Percentiles rank a stretch among this genome's conserved stretches.
These are phyloP conservation scores for Sporothrix schenckii DNA, from an alignment of 2,329 filamentous ascomycete genomes.

Conservation along the genomic window DNA sequence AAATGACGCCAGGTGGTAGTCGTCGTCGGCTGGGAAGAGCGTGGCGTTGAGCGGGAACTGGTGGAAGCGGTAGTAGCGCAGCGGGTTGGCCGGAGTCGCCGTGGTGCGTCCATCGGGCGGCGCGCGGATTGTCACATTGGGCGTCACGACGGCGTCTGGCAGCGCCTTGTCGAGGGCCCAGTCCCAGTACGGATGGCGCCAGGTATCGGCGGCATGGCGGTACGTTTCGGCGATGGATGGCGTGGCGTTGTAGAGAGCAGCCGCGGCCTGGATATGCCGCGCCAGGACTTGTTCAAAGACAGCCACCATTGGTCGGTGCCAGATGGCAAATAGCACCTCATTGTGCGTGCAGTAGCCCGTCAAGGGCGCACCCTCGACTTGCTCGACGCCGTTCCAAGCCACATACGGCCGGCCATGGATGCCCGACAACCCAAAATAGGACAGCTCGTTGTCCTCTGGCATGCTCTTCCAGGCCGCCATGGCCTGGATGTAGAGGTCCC, in stretches of 20 bases:
- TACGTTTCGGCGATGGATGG: constrained; percentile 43
- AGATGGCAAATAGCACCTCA: constrained; percentile 51
- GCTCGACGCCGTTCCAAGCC: constrained; percentile 40
- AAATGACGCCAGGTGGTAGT: constrained; percentile 39
- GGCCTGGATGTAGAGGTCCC: constrained; percentile 53
- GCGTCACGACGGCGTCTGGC: constrained; percentile 40
- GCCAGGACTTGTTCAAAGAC: constrained; percentile 58
- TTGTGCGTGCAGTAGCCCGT: constrained; percentile 49
- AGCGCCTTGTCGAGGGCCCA: constrained; percentile 50
- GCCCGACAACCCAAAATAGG: constrained; percentile 53
- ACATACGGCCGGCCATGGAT: constrained; percentile 38
- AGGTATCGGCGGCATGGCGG: constrained; percentile 46
- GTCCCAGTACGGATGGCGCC: constrained; percentile 55
- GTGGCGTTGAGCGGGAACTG: constrained; percentile 44
- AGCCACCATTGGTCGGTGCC: constrained; percentile 57
- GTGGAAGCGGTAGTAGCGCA: constrained; percentile 53
- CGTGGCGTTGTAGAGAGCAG: constrained; percentile 46
- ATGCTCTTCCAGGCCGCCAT: constrained; percentile 47
- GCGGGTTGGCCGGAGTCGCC: constrained; percentile 49
- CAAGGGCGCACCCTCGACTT: constrained; percentile 38
- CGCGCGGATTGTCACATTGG: constrained; percentile 31
- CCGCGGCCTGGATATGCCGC: constrained; percentile 49
- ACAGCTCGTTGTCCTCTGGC: constrained; percentile 46
- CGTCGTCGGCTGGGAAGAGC: constrained; percentile 37
- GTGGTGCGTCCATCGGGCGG: constrained; percentile 20